Evolutionary conservation across 2,329 filamentous ascomycete species (phyloP).

Genomic region (Aspergillus vadensis): DNA sequence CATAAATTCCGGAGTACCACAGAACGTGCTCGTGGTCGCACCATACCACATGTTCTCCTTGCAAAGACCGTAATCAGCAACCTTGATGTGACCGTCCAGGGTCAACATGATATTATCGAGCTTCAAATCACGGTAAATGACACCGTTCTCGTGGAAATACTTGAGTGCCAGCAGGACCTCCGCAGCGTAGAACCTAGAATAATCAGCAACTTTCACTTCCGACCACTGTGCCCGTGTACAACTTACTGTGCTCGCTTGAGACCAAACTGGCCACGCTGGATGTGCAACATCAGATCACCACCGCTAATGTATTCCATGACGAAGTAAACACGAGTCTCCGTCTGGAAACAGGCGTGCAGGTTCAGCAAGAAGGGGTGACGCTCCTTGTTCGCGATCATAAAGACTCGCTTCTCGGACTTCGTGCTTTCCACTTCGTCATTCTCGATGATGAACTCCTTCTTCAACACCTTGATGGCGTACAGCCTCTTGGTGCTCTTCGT

Average conservation of each 20-base stretch:
- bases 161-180: slow-evolving; percentile 97
- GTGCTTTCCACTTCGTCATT: slow-evolving; percentile 99
- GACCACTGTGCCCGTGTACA: background rate
- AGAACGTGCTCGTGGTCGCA: slow-evolving; percentile 95
- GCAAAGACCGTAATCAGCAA: slow-evolving; percentile 97
- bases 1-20: slow-evolving; percentile 99
- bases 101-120: slow-evolving; percentile 89
- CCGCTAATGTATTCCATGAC: slow-evolving; percentile 99
- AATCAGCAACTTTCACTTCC: background rate
- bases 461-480: slow-evolving; percentile 97
- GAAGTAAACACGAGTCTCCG: slow-evolving; percentile 96
- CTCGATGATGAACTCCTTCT: slow-evolving; percentile 99
- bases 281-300: slow-evolving; percentile 98
- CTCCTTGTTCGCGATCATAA: slow-evolving; percentile 95
- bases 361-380: slow-evolving; percentile 94
- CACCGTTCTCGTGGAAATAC: slow-evolving; percentile 99
- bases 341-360: slow-evolving; percentile 97
- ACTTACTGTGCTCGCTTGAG: slow-evolving; percentile 92
- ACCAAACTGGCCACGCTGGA: slow-evolving; percentile 93
- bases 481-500: slow-evolving; percentile 89
- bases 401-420: slow-evolving; percentile 94
- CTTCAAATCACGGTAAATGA: slow-evolving; percentile 87
- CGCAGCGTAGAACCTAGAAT: slow-evolving; percentile 82
- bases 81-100: slow-evolving; percentile 96
- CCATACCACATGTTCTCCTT: slow-evolving; percentile 99